phyloP scores from a whole-genome alignment of 805 yeast species.

The Kazachstania viticola region DNA sequence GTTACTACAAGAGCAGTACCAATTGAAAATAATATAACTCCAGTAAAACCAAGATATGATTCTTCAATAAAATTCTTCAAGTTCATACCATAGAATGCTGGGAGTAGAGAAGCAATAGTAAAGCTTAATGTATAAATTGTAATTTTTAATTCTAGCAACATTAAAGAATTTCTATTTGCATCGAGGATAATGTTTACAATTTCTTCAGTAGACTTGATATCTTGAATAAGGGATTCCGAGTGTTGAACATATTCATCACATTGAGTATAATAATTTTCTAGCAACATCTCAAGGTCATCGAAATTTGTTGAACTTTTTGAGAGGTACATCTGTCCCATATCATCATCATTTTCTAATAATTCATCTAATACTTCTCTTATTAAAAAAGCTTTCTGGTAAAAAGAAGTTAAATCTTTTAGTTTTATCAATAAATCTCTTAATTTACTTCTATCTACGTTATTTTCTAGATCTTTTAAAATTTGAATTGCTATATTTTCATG shows the following conservation, averaged over 20 bases:
- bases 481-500: slow-evolving; percentile 49
- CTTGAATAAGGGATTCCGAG: slow-evolving; percentile 69
- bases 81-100: slow-evolving; percentile 88
- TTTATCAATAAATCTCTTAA: slow-evolving; percentile 61
- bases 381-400: slow-evolving; percentile 62
- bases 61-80: slow-evolving; percentile 69
- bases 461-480: slow-evolving; percentile 62
- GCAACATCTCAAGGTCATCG: slow-evolving; percentile 74
- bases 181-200: slow-evolving; percentile 85
- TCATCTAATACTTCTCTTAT: slow-evolving; percentile 79
- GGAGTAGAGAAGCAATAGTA: slow-evolving; percentile 72
- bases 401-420: slow-evolving; percentile 59
- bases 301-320: slow-evolving; percentile 30
- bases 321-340: slow-evolving; percentile 67
- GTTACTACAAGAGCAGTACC: slow-evolving; percentile 46
- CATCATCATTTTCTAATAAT: slow-evolving; percentile 76
- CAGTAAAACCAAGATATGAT: slow-evolving; percentile 48
- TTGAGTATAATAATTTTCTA: slow-evolving; percentile 83
- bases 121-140: slow-evolving; percentile 77
- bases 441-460: slow-evolving; percentile 64
- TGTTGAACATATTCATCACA: slow-evolving; percentile 91
- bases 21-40: slow-evolving; percentile 41
- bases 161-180: slow-evolving; percentile 79
- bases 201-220: slow-evolving; percentile 84
- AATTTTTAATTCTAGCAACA: slow-evolving; percentile 75